phyloP scores from a whole-genome alignment of 371 early-diverging fungal genomes.

The Mucor piriformis region DNA sequence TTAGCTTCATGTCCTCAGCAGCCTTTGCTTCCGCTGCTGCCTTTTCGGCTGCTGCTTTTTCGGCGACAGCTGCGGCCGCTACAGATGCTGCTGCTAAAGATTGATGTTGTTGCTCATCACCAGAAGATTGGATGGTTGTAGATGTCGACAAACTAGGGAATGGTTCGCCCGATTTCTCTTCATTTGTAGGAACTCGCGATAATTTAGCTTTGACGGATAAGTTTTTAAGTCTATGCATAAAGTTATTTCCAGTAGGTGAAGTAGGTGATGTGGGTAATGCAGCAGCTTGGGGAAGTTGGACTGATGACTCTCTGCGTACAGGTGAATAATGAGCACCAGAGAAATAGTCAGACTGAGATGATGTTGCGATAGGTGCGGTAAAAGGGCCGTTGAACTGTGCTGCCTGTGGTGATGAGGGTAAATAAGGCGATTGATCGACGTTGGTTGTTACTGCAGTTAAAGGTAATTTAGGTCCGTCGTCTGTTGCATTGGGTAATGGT shows the following conservation, averaged over 20 bases:
- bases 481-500: not conserved
- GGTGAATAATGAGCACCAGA: conserved; percentile 43
- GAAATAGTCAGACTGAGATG: conserved; percentile 48
- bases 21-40: conserved; percentile 2
- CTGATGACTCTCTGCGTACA: conserved; percentile 27
- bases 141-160: not conserved
- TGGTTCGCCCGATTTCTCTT: conserved; percentile 21
- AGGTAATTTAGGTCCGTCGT: conserved; percentile 27
- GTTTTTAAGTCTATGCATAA: conserved; percentile 59
- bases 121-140: not conserved
- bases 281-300: conserved; percentile 46
- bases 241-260: conserved; percentile 39
- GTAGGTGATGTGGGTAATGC: conserved; percentile 44
- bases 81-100: not conserved
- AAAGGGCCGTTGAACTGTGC: conserved; percentile 37
- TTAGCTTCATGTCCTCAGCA: conserved; percentile 1
- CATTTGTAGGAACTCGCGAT: conserved; percentile 46
- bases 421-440: conserved; percentile 18
- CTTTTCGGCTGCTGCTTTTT: conserved; percentile 1
- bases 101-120: not conserved
- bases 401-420: conserved; percentile 24
- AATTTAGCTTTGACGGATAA: conserved; percentile 57
- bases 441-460: conserved; percentile 33
- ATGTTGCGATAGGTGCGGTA: conserved; percentile 47
- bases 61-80: not conserved